phyloP scores from a whole-genome alignment of 2,329 filamentous ascomycete genomes.

The Fusarium sterilihyphosum region DNA sequence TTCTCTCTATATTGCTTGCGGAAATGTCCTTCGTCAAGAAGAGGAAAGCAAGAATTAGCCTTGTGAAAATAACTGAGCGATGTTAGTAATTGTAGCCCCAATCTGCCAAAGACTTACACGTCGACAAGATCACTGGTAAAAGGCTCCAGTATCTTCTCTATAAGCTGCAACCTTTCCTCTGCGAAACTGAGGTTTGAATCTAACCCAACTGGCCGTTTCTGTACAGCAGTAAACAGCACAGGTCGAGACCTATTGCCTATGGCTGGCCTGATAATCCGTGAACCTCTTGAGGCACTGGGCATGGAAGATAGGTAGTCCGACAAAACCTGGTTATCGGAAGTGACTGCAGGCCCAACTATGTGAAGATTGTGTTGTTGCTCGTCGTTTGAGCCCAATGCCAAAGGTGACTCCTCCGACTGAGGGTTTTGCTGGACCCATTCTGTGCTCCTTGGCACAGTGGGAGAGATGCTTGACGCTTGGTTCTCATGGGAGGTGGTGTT shows the following conservation, averaged over 20 bases:
- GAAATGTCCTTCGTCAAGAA: constrained; percentile 66
- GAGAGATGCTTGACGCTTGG: neutral
- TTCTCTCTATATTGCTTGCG: constrained; percentile 56
- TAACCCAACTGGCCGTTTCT: constrained; percentile 57
- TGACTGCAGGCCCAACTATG: constrained; percentile 68
- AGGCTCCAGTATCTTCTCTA: constrained; percentile 68
- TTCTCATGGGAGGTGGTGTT: neutral
- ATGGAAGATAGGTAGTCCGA: constrained; percentile 63
- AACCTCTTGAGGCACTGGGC: constrained; percentile 43
- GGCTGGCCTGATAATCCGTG: constrained; percentile 45
- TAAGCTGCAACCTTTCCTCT: constrained; percentile 61
- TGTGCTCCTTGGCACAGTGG: neutral
- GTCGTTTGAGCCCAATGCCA: constrained; percentile 47
- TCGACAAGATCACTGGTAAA: constrained; percentile 61
- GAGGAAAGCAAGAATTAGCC: constrained; percentile 68
- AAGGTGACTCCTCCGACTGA: constrained; percentile 39
- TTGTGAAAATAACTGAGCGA: constrained; percentile 42
- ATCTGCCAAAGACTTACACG: constrained; percentile 47
- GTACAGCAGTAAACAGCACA: constrained; percentile 58
- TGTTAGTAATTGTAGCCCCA: constrained; percentile 1
- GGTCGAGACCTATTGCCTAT: constrained; percentile 49
- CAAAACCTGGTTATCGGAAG: constrained; percentile 68
- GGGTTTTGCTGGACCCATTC: neutral
- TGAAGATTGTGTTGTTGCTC: constrained; percentile 57
- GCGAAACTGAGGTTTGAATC: constrained; percentile 51